phyloP scores from a whole-genome alignment of 768 basidiomycete genomes.

The Lentinus tigrinus region DNA sequence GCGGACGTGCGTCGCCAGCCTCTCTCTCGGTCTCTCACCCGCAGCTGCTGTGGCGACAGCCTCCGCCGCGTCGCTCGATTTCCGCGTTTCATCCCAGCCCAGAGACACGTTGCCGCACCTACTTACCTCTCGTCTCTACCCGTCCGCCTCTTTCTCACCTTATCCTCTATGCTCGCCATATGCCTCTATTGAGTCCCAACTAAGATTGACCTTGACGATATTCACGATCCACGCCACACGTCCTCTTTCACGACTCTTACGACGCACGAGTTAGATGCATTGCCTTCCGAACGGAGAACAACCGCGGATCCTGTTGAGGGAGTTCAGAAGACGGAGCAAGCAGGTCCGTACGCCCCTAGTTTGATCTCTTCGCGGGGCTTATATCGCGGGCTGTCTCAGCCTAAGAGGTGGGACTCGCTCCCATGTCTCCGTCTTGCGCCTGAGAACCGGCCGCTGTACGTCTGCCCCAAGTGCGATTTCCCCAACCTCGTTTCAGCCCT shows the following conservation, averaged over 20 bases:
- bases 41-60: not conserved
- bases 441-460: conserved; percentile 21
- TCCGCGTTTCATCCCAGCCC: conserved; percentile 11
- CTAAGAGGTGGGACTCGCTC: conserved; percentile 26
- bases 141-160: not conserved
- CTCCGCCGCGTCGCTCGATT: conserved; percentile 4
- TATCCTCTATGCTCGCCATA: not conserved
- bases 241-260: conserved; percentile 5
- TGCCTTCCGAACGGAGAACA: not conserved
- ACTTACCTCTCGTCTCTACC: not conserved
- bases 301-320: conserved; percentile 17
- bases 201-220: conserved; percentile 7
- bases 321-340: conserved; percentile 12
- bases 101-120: not conserved
- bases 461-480: conserved; percentile 21
- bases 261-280: not conserved
- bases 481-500: conserved; percentile 19
- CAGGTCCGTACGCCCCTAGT: conserved; percentile 14
- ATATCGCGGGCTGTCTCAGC: conserved; percentile 12
- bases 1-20: not conserved
- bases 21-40: not conserved
- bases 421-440: conserved; percentile 24
- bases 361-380: not conserved
- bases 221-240: conserved; percentile 6
- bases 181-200: not conserved